Evolutionary conservation across 352 stramenopile genomes (phyloP).

Genomic region (Thalassiosira livingstoniorum): DNA sequence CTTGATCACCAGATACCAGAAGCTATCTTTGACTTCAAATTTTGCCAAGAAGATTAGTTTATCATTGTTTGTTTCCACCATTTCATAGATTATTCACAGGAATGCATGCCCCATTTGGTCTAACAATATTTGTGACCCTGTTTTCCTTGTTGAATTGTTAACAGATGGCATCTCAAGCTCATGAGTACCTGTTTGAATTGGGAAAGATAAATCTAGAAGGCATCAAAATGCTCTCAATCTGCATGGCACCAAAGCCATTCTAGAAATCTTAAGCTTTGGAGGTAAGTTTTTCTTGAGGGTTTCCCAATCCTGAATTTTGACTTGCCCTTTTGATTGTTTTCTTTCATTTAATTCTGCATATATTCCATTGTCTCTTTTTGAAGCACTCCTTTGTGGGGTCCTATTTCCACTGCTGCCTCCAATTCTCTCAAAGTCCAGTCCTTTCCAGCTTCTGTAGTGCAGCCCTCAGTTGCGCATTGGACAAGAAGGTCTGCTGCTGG

Average conservation of each 20-base stretch:
- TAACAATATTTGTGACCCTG: neutral
- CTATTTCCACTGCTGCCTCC: neutral
- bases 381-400: neutral
- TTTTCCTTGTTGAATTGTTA: conserved; percentile 10
- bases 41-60: conserved; percentile 25
- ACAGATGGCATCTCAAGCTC: neutral
- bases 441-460: neutral
- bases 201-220: neutral
- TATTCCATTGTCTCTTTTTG: neutral
- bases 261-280: conserved; percentile 3
- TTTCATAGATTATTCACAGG: neutral
- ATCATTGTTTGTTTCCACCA: neutral
- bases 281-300: neutral
- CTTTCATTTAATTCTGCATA: neutral
- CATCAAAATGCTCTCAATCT: neutral
- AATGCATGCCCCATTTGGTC: conserved; percentile 15
- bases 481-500: neutral
- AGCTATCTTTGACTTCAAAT: conserved; percentile 44
- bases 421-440: neutral
- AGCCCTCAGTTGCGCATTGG: neutral
- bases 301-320: neutral
- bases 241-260: neutral
- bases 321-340: neutral
- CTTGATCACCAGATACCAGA: conserved; percentile 8
- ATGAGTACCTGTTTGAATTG: neutral